Conservation (phyloP, 2,329 filamentous ascomycete species). For the Penicillium sp. region DNA sequence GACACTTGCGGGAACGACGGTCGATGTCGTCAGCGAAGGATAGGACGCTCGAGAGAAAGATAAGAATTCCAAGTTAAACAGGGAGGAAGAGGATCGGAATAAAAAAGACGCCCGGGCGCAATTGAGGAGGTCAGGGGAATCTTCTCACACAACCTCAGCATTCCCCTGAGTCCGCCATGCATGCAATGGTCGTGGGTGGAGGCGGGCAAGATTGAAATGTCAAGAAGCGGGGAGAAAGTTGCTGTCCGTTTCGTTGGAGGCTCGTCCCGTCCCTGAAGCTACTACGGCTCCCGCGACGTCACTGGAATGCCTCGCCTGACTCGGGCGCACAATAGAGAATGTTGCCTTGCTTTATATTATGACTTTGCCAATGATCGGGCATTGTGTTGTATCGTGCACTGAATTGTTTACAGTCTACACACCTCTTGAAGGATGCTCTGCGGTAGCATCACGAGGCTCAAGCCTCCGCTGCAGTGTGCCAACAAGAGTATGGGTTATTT, state of each 20-base stretch:
- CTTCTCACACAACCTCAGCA: slow-evolving; percentile 15
- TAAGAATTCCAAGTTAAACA: not conserved
- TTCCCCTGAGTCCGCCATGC: slow-evolving; percentile 7
- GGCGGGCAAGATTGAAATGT: slow-evolving; percentile 4
- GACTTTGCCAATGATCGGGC: not conserved
- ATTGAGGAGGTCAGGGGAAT: slow-evolving; percentile 11
- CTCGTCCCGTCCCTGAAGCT: slow-evolving; percentile 3
- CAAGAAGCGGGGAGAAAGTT: slow-evolving; percentile 14
- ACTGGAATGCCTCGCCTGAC: slow-evolving; percentile 9
- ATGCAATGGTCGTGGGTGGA: not conserved
- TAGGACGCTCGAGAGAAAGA: slow-evolving; percentile 2
- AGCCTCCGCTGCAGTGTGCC: not conserved
- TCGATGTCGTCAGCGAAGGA: slow-evolving; percentile 15
- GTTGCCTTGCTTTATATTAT: not conserved
- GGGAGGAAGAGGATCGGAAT: slow-evolving; percentile 4
- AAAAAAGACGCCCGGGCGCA: slow-evolving; percentile 14
- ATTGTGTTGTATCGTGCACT: not conserved
- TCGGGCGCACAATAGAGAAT: not conserved
- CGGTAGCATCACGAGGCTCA: slow-evolving; percentile 15
- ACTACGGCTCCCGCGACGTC: not conserved
- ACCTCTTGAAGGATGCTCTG: not conserved
- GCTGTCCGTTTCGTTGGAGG: not conserved
- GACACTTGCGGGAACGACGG: not conserved
- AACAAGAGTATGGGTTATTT: not conserved
- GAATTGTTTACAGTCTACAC: slow-evolving; percentile 3